A percentile compares a stretch with the other conserved stretches of the same genome.
Evolutionary conservation across 805 yeast genomes (phyloP).

Genomic region (Lipomyces chichibuensis): DNA sequence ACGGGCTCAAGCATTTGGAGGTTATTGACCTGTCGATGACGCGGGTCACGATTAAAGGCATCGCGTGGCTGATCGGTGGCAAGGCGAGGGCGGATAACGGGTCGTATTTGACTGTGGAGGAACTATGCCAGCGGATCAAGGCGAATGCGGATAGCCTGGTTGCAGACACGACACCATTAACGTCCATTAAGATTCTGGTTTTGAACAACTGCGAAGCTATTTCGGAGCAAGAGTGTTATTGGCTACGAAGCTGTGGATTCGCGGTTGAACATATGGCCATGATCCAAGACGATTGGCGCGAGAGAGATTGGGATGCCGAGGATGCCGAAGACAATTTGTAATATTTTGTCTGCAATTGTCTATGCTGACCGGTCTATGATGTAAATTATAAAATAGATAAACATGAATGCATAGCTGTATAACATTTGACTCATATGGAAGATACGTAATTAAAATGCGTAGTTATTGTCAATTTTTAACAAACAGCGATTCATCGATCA

Average conservation of each 20-base stretch:
- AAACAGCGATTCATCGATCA: not conserved
- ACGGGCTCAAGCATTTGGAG: slow-evolving; percentile 8
- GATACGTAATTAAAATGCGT: not conserved
- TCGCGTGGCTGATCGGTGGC: slow-evolving; percentile 12
- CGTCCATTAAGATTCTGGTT: not conserved
- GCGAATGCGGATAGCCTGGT: not conserved
- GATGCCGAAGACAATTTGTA: not conserved
- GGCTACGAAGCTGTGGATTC: not conserved
- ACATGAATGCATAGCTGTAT: not conserved
- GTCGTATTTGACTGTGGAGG: not conserved
- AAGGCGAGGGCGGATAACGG: not conserved
- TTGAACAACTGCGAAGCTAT: not conserved
- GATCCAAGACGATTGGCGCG: not conserved
- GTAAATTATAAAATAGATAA: not conserved
- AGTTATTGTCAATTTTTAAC: not conserved
- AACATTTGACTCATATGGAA: not conserved
- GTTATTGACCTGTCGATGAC: slow-evolving; percentile 15
- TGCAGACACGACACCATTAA: not conserved
- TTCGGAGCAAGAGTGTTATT: not conserved
- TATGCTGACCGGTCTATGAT: not conserved
- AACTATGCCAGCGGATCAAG: not conserved
- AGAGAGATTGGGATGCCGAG: not conserved
- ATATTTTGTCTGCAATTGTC: not conserved
- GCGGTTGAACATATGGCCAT: slow-evolving; percentile 1
- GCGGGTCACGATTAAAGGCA: slow-evolving; percentile 7